Base-by-base conservation (phyloP, 371 early-diverging fungal genomes). In the Smittium culicis region DNA sequence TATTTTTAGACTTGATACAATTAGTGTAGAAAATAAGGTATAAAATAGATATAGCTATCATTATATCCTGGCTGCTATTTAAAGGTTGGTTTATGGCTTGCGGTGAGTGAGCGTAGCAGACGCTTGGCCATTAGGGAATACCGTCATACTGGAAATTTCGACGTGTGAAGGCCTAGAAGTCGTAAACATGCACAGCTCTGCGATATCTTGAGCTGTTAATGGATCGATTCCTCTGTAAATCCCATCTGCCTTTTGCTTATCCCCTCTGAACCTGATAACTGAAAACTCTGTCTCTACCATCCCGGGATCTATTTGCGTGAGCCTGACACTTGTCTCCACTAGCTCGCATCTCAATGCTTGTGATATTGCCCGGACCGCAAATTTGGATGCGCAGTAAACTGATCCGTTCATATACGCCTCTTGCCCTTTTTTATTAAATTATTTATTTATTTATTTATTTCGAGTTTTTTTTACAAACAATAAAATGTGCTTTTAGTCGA, bases 231-330 rank as follows among this genome's bases (percentile, higher is more conserved):
- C 92, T 66, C 83, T 79, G 71, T 90, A 93, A 0, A 92, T 89
- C 24, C 70, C 76, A 61, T 87, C 86, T 2, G 93, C 93, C 74
- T 81, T 86, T 17, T 78, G 75, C 72, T 85, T 83, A 71, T 94
- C 92, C 2, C 95, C 95, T 33, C 79, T 66, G 77, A 88, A 93
- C 29, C 95, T 80, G 17, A 96, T 80, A 14, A 87, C 79, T 1
- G 91, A 90, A 81, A 94, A 96, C 73, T 96, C 94, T 2, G 94
- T 96, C 76, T 96, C 88, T 0, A 93, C 94, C 78, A 90, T 73
- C 1, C 91, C 90, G 54, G 90, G 89, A 34, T 81, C 81, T 31
- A 91, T 87, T 66, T 82, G 81, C n/a, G 85, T 84, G 33, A 91
- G 86, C 11, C 85, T 79, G 55, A 96, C 84, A 14, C 87, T 86